These are phyloP conservation scores for Daldinia childiae DNA, from an alignment of 495 filamentous ascomycete species.

Conservation along the genomic window DNA sequence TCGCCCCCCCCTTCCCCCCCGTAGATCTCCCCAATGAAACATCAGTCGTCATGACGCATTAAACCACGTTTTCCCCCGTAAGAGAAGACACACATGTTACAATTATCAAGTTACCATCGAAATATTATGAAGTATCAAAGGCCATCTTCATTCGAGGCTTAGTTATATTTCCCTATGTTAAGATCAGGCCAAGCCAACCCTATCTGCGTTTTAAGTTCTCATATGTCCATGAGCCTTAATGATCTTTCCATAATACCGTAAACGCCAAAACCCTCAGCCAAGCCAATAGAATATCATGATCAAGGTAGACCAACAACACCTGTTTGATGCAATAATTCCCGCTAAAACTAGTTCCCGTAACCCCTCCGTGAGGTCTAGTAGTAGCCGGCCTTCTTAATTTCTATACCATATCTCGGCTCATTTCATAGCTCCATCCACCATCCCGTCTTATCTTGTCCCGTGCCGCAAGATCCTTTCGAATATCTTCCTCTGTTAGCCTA, in stretches of 20 bases:
- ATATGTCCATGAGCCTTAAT: slow-evolving; percentile 21
- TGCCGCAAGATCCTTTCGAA: slow-evolving; percentile 79
- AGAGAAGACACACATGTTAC: background rate
- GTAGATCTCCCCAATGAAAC: background rate
- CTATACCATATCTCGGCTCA: slow-evolving; percentile 55
- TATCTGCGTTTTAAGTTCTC: slow-evolving; percentile 18
- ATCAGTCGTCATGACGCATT: slow-evolving; percentile 34
- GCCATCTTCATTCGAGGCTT: slow-evolving; percentile 10
- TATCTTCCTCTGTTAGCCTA: slow-evolving; percentile 87
- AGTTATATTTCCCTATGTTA: slow-evolving; percentile 22
- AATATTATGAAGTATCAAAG: slow-evolving; percentile 7
- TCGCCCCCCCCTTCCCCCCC: background rate
- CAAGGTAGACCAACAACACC: slow-evolving; percentile 33
- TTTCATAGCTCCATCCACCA: slow-evolving; percentile 83
- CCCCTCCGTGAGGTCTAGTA: background rate
- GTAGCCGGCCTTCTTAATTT: background rate
- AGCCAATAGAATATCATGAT: slow-evolving; percentile 25
- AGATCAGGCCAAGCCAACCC: slow-evolving; percentile 9
- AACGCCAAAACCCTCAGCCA: slow-evolving; percentile 23
- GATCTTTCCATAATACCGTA: slow-evolving; percentile 20
- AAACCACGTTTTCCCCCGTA: background rate
- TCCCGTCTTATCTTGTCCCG: slow-evolving; percentile 82
- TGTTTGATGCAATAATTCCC: slow-evolving; percentile 33
- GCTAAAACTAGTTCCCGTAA: background rate
- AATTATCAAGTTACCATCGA: background rate